Percentiles rank a stretch among this genome's conserved stretches.
phyloP scores from a whole-genome alignment of 2,329 filamentous ascomycete genomes.

The Talaromyces pinophilus region DNA sequence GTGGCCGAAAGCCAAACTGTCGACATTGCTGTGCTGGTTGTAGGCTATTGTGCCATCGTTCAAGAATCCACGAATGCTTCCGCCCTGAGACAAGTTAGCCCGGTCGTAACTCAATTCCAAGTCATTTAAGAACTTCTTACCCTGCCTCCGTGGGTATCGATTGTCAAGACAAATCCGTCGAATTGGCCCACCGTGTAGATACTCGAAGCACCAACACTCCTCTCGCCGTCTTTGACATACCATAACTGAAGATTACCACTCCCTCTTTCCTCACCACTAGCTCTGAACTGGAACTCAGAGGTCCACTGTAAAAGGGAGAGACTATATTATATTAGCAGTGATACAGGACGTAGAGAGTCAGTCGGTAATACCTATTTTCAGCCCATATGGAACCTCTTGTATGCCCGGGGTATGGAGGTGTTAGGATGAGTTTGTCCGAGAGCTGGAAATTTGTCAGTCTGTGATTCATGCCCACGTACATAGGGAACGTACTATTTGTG shows the following conservation, averaged over 20 bases:
- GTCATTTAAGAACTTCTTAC: slow-evolving; percentile 34
- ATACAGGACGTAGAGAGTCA: background rate
- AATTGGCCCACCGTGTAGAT: slow-evolving; percentile 84
- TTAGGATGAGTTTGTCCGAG: slow-evolving; percentile 89
- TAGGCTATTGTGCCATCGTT: slow-evolving; percentile 87
- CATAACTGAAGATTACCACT: slow-evolving; percentile 92
- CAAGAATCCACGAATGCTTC: slow-evolving; percentile 85
- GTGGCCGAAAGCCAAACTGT: slow-evolving; percentile 87
- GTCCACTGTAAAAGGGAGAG: slow-evolving; percentile 68
- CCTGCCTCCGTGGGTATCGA: slow-evolving; percentile 78
- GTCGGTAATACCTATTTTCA: slow-evolving; percentile 52
- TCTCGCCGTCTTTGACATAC: slow-evolving; percentile 72
- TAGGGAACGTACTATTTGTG: slow-evolving; percentile 49
- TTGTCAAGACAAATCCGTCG: slow-evolving; percentile 82
- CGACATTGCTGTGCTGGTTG: slow-evolving; percentile 71
- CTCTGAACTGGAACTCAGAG: slow-evolving; percentile 83
- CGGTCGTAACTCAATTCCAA: background rate
- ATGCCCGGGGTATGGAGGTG: slow-evolving; percentile 82
- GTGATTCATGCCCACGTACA: slow-evolving; percentile 13
- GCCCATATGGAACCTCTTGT: slow-evolving; percentile 82
- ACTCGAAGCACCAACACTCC: slow-evolving; percentile 68
- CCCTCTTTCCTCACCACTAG: slow-evolving; percentile 78
- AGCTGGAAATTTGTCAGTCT: slow-evolving; percentile 48
- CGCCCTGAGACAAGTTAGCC: slow-evolving; percentile 51
- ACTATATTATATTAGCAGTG: slow-evolving; percentile 30